phyloP scores from a whole-genome alignment of 1,139 yeast species.

The Debaryomyces singareniensis region DNA sequence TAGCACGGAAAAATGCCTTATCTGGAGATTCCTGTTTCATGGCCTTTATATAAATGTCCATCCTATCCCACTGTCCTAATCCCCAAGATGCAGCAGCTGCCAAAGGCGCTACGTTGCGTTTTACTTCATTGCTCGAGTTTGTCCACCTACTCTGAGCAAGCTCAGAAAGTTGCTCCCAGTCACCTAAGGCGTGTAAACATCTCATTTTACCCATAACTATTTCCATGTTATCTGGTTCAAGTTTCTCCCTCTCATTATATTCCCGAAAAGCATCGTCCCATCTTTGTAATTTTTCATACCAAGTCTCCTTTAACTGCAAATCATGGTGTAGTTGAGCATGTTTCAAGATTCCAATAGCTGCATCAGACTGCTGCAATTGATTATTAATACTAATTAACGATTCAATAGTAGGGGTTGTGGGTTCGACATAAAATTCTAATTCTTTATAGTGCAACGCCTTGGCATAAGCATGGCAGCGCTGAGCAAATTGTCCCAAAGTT shows the following conservation, averaged over 20 bases:
- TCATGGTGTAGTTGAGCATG: slow-evolving; percentile 95
- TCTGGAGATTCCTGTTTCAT: slow-evolving; percentile 94
- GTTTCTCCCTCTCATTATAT: slow-evolving; percentile 65
- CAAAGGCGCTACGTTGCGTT: slow-evolving; percentile 87
- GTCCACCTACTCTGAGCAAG: slow-evolving; percentile 86
- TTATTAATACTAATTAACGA: slow-evolving; percentile 88
- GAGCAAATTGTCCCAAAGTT: slow-evolving; percentile 88
- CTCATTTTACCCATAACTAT: slow-evolving; percentile 97
- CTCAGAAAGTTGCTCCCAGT: slow-evolving; percentile 90
- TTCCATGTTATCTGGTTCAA: slow-evolving; percentile 58
- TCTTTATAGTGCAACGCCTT: slow-evolving; percentile 96
- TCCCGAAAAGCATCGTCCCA: slow-evolving; percentile 98
- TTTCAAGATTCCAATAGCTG: slow-evolving; percentile 93
- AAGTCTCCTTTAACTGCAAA: slow-evolving; percentile 87
- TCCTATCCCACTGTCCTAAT: slow-evolving; percentile 93
- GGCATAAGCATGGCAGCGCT: slow-evolving; percentile 94
- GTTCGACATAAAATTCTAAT: slow-evolving; percentile 88
- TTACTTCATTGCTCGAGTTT: slow-evolving; percentile 61
- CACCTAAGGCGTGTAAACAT: slow-evolving; percentile 94
- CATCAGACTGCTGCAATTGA: slow-evolving; percentile 93
- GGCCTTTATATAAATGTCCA: slow-evolving; percentile 84
- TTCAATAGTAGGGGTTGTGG: slow-evolving; percentile 88
- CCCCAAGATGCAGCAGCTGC: slow-evolving; percentile 99
- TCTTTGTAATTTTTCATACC: slow-evolving; percentile 94
- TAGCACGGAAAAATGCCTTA: slow-evolving; percentile 89